phyloP scores from a whole-genome alignment of 139 green algal species.

The Coelastrella sp. region DNA sequence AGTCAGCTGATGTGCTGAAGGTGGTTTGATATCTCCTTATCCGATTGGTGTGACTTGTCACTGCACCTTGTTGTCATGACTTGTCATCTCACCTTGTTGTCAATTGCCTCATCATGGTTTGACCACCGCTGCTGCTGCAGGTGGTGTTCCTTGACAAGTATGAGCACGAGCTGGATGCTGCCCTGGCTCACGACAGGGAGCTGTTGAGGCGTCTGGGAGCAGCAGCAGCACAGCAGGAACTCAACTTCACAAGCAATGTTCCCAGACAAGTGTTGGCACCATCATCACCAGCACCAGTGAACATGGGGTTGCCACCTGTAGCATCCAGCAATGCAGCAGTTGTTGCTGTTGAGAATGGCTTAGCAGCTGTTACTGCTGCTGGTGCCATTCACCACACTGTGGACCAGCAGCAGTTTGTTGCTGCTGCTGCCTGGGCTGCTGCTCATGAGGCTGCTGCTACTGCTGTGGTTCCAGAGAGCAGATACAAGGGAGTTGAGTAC shows the following conservation, averaged over 20 bases:
- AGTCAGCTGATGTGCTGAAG: too few relatives aligned
- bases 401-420: neutral
- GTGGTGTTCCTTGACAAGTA: slow-evolving; percentile 33
- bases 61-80: too few relatives aligned
- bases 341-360: too few relatives aligned
- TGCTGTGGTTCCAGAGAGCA: neutral
- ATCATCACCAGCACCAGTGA: neutral
- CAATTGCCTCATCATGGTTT: too few relatives aligned
- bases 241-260: slow-evolving; percentile 20
- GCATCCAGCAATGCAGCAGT: neutral
- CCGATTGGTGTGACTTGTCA: too few relatives aligned
- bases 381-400: neutral
- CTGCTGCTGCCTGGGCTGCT: slow-evolving; percentile 11
- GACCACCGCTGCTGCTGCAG: too few relatives aligned
- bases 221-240: neutral
- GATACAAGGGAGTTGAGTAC: slow-evolving; percentile 18
- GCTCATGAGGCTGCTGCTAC: neutral
- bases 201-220: neutral
- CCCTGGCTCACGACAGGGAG: slow-evolving; percentile 18
- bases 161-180: slow-evolving; percentile 24
- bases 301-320: neutral
- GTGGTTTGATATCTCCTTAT: too few relatives aligned
- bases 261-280: neutral
- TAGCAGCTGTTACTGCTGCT: neutral
- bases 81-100: neutral